A percentile compares a stretch with the other conserved stretches of the same genome.
Conservation (phyloP, 805 yeast species). For the Wickerhamomyces canadensis region DNA sequence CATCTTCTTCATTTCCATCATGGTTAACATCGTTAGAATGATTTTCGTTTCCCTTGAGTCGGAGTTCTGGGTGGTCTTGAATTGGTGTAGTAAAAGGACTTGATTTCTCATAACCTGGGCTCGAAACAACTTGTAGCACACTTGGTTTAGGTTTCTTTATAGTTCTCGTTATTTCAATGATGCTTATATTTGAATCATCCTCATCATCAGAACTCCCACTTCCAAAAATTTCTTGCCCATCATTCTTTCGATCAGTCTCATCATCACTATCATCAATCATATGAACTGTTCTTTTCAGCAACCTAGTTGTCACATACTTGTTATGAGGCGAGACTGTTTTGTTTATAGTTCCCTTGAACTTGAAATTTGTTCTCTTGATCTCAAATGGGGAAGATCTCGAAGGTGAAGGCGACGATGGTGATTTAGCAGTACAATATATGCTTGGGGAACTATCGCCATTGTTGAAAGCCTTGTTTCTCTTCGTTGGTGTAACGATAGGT, state of each 20-base stretch:
- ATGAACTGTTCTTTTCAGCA: conserved; percentile 11
- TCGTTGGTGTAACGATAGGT: conserved; percentile 3
- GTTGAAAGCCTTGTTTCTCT: too few species aligned
- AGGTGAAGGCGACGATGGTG: not conserved
- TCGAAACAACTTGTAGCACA: conserved; percentile 21
- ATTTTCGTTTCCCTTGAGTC: too few species aligned
- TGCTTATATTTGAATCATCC: conserved; percentile 19
- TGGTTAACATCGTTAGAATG: not conserved
- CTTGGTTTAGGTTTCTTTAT: conserved; percentile 12
- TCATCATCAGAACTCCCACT: conserved; percentile 22
- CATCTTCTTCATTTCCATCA: conserved; percentile 2
- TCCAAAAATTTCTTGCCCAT: conserved; percentile 12
- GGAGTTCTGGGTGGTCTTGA: too few species aligned
- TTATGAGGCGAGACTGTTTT: conserved; percentile 8
- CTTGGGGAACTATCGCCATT: not conserved
- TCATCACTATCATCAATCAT: conserved; percentile 8
- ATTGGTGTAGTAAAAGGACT: conserved; percentile 8
- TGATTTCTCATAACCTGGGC: conserved; percentile 9
- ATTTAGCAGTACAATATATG: conserved; percentile 4
- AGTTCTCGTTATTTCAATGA: conserved; percentile 23
- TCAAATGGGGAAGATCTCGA: not conserved
- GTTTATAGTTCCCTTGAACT: conserved; percentile 4
- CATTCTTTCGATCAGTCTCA: not conserved
- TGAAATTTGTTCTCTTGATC: conserved; percentile 1
- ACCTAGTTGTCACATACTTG: conserved; percentile 6